Evolutionary conservation across 2,329 filamentous ascomycete genomes (phyloP).

Genomic region (Fusarium sp.): DNA sequence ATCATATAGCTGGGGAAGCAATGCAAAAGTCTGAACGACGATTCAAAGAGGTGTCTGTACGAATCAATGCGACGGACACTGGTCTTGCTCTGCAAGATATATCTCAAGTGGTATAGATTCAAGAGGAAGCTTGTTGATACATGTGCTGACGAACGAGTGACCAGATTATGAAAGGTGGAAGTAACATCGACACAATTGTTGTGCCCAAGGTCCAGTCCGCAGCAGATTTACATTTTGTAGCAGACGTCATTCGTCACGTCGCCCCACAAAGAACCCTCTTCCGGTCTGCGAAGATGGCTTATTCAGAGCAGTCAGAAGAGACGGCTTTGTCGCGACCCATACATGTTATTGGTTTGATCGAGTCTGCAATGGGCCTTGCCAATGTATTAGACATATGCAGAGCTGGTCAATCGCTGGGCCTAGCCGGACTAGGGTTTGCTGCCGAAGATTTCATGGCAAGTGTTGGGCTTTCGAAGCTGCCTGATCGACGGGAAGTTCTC

Average conservation of each 20-base stretch:
- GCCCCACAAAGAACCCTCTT: neutral
- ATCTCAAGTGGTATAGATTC: neutral
- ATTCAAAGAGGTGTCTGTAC: neutral
- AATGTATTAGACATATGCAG: neutral
- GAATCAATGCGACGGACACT: neutral
- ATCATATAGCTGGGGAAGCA: neutral
- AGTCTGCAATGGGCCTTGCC: neutral
- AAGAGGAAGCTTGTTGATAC: no score
- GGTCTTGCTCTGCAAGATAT: neutral
- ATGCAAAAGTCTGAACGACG: neutral
- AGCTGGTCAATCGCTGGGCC: neutral
- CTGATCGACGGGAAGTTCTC: slow-evolving; percentile 1
- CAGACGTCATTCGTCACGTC: neutral
- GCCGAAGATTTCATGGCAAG: neutral
- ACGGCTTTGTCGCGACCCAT: neutral
- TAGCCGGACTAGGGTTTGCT: neutral
- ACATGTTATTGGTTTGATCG: slow-evolving; percentile 1
- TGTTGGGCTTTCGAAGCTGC: slow-evolving; percentile 1
- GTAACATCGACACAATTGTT: slow-evolving; percentile 1
- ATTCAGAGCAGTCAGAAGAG: neutral
- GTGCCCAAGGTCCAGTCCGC: slow-evolving; percentile 4
- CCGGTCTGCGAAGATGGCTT: neutral
- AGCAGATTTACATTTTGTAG: slow-evolving; percentile 1
- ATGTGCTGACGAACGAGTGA: neutral
- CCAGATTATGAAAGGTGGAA: neutral